phyloP scores from a whole-genome alignment of 148 eudicot genomes.

The Rheum nobile region DNA sequence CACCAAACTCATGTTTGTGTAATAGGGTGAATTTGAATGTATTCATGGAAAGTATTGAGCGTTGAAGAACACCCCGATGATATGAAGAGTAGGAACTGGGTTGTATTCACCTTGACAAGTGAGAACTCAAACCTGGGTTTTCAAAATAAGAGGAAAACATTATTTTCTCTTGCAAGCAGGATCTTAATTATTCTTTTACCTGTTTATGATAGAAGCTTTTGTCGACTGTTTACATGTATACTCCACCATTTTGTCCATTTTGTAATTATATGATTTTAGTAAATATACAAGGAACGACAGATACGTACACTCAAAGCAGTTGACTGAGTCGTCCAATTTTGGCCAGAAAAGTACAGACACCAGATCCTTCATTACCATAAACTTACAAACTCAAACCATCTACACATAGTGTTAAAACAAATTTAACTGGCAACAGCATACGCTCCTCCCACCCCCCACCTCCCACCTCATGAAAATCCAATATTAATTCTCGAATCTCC shows the following conservation, averaged over 20 bases:
- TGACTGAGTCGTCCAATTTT: background rate
- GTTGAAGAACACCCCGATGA: background rate
- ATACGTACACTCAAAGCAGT: background rate
- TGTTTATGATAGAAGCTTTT: background rate
- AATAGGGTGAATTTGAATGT: background rate
- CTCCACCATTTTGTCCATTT: background rate
- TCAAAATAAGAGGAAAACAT: background rate
- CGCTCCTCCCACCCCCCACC: background rate
- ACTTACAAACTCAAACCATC: background rate
- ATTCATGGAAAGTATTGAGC: background rate
- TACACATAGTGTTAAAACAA: background rate
- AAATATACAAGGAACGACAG: background rate
- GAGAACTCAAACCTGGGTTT: background rate
- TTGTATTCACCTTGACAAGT: background rate
- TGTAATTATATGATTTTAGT: background rate
- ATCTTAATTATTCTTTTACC: background rate
- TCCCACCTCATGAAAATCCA: background rate
- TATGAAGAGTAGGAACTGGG: background rate
- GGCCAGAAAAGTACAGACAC: background rate
- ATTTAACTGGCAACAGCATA: background rate
- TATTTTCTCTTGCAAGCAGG: background rate
- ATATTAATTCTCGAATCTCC: background rate
- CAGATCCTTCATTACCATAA: background rate
- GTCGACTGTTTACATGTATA: too few species aligned
- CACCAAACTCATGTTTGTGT: background rate